Evolutionary conservation across 495 filamentous ascomycete species (phyloP), one percentile per base, ranked within the genome.

Genomic region (Aspergillus heteromorphus): DNA sequence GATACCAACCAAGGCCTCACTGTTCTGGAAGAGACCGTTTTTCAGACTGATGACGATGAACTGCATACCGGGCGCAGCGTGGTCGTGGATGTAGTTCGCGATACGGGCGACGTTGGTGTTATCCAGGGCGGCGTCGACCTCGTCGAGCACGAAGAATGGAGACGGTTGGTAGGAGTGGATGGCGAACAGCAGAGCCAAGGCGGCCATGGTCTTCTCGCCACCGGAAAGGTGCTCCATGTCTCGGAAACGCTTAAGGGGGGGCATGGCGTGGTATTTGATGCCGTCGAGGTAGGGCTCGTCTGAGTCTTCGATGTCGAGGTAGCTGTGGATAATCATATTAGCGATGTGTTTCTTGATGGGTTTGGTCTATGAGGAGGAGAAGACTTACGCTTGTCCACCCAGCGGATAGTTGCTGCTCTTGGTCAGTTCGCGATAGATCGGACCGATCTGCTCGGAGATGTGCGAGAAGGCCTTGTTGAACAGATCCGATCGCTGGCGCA

Each of bases 161-260:
- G 80, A 86, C 2, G 93, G 93, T 68, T 96, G 90, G 75, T 91
- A 97, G 29, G 83, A 88, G 74, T 97, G 93, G 54, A 99, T 89
- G 19, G 93, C 92, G 63, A 99, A 97, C 6, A 99, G 82, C 49
- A 99, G 77, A 17, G 93, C 93, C 19, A 99, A 79, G 38, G 93
- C 93, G 2, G 93, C 93, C 86, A 99, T 99, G 13, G 95, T 97
- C 81, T 97, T 97, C 75, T 99, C 93, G 50, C 93, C 93, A 58
- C 93, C 93, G 10, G 89, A 95, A 19, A 99, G 81, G 65, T 96
- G 92, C 70, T 97, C 93, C 93, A 99, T 97, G 71, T 97, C 95
- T 34, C 93, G 83, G 84, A 97, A 99, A 49, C 93, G 91, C 75
- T 99, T 99, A 53, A 96, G 83, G 7, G 93, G 93, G 20, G 93